These are phyloP conservation scores for Prunus salicina DNA, from an alignment of 306 rosid genomes.

Conservation along the genomic window DNA sequence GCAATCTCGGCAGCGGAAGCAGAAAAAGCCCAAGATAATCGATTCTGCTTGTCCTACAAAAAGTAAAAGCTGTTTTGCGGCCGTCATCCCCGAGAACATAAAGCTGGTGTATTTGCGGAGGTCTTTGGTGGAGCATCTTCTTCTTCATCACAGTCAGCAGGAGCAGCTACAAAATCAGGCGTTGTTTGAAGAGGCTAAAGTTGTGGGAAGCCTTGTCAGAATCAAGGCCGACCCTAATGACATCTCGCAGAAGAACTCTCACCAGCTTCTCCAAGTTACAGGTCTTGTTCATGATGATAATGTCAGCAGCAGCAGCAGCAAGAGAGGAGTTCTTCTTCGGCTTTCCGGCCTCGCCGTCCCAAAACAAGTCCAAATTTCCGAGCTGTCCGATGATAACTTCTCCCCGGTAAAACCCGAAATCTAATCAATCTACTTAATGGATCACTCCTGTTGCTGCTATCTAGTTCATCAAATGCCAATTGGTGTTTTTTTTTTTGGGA, in stretches of 20 bases:
- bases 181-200: conserved; percentile 45
- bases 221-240: conserved; percentile 73
- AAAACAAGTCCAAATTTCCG: conserved; percentile 46
- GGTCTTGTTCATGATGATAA: conserved; percentile 37
- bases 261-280: conserved; percentile 71
- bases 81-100: conserved; percentile 56
- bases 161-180: conserved; percentile 14
- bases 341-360: conserved; percentile 52
- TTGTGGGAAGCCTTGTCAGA: conserved; percentile 76
- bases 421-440: not conserved
- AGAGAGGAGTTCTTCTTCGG: conserved; percentile 40
- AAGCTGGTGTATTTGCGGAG: conserved; percentile 65
- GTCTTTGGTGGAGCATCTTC: conserved; percentile 58
- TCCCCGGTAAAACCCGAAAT: conserved; percentile 42
- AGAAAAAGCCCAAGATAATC: conserved; percentile 29
- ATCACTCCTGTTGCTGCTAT: not conserved
- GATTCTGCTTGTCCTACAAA: conserved; percentile 20
- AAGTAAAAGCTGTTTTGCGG: conserved; percentile 68
- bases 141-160: conserved; percentile 12
- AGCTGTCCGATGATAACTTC: conserved; percentile 82
- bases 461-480: too few relatives aligned
- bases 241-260: conserved; percentile 70
- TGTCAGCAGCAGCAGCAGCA: too few relatives aligned
- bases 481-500: not conserved
- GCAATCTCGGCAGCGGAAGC: conserved; percentile 6